Conservation (phyloP, 2,329 filamentous ascomycete genomes). For the Knoxdaviesia capensis region DNA sequence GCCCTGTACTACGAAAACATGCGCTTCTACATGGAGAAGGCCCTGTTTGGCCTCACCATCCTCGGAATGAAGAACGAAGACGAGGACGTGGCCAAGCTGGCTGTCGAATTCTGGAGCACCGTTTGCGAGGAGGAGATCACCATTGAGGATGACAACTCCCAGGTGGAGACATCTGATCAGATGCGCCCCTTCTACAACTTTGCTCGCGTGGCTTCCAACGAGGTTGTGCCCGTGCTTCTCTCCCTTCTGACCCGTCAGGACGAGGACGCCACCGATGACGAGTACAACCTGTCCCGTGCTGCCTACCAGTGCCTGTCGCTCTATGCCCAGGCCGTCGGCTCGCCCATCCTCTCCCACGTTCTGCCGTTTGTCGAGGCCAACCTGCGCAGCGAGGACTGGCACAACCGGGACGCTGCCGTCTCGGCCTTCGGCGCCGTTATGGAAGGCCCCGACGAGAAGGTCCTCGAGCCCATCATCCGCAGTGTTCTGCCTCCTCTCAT, state of each 20-base stretch:
- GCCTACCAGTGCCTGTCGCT: constrained; percentile 93
- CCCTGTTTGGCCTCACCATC: constrained; percentile 89
- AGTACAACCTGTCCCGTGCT: constrained; percentile 90
- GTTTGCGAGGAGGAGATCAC: constrained; percentile 97
- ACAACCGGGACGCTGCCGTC: constrained; percentile 82
- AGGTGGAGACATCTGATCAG: constrained; percentile 58
- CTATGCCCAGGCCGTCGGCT: constrained; percentile 79
- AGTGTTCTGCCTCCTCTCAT: constrained; percentile 86
- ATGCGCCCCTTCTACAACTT: constrained; percentile 93
- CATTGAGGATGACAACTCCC: constrained; percentile 81
- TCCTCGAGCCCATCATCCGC: constrained; percentile 84
- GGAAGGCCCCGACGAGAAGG: constrained; percentile 89
- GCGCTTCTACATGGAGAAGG: constrained; percentile 99
- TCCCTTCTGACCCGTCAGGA: constrained; percentile 88
- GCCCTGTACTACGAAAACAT: constrained; percentile 98
- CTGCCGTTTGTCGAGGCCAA: constrained; percentile 83
- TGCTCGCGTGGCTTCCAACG: constrained; percentile 73
- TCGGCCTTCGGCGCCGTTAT: constrained; percentile 97
- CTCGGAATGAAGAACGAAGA: constrained; percentile 97
- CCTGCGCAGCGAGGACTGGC: constrained; percentile 83
- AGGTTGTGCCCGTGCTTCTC: constrained; percentile 85
- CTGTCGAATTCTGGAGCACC: constrained; percentile 99
- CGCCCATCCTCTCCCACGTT: constrained; percentile 67
- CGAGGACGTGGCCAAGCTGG: constrained; percentile 93
- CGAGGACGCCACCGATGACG: constrained; percentile 87